Conservation (phyloP, 2,329 filamentous ascomycete species). For the Ploettnerulaceae sp. region DNA sequence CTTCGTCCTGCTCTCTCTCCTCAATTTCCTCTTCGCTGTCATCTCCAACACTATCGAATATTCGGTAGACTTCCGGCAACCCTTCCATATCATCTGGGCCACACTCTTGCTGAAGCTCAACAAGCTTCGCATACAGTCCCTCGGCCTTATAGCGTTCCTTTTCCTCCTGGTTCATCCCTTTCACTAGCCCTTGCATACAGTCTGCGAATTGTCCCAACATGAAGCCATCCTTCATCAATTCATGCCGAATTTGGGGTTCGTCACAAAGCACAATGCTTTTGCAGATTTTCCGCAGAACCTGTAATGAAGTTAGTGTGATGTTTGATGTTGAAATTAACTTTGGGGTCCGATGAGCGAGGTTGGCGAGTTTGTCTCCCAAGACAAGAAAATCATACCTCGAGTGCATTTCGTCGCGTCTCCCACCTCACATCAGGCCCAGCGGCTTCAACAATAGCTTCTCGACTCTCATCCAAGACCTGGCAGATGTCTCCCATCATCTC, state of each 20-base stretch:
- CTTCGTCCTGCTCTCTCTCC: constrained; percentile 4
- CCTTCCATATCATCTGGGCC: constrained; percentile 16
- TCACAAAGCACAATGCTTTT: constrained; percentile 18
- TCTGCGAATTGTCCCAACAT: constrained; percentile 15
- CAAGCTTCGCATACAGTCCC: constrained; percentile 16
- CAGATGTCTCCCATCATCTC: constrained; percentile 11
- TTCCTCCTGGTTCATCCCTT: constrained; percentile 11
- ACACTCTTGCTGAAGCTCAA: constrained; percentile 9
- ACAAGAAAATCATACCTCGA: constrained; percentile 7
- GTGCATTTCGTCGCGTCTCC: constrained; percentile 16
- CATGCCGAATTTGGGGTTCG: constrained; percentile 16
- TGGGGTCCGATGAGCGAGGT: neutral
- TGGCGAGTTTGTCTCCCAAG: neutral
- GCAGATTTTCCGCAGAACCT: constrained; percentile 13
- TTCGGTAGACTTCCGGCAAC: constrained; percentile 12
- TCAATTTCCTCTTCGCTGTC: constrained; percentile 1
- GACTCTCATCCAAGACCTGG: constrained; percentile 2
- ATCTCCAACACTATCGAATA: constrained; percentile 14
- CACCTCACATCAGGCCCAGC: constrained; percentile 12
- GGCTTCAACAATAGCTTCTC: constrained; percentile 12
- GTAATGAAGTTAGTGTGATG: neutral
- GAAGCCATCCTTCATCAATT: constrained; percentile 19
- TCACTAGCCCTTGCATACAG: constrained; percentile 12
- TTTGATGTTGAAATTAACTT: neutral
- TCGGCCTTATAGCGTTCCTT: constrained; percentile 13